Conservation (phyloP, 768 basidiomycete species). For the Calocera cornea region DNA sequence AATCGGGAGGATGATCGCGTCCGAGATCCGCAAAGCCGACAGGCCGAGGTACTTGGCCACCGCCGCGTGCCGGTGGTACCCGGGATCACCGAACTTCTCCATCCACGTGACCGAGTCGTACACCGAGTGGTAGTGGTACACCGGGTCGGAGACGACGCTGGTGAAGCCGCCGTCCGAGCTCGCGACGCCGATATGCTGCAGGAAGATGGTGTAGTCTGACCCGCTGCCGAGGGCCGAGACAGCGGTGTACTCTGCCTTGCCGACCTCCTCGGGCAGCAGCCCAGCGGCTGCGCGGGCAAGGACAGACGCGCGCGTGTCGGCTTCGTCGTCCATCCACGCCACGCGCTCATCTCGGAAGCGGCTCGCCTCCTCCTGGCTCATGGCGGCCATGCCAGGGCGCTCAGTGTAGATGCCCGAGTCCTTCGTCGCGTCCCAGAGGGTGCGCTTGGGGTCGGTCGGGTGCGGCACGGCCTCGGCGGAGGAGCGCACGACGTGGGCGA, state of each 20-base stretch:
- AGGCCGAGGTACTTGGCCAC: conserved; percentile 54
- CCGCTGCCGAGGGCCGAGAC: conserved; percentile 64
- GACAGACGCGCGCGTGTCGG: neutral
- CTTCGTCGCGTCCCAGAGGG: conserved; percentile 64
- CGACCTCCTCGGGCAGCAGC: conserved; percentile 8
- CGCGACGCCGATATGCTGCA: conserved; percentile 54
- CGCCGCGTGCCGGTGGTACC: conserved; percentile 58
- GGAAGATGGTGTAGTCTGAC: conserved; percentile 84
- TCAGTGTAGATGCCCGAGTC: conserved; percentile 44
- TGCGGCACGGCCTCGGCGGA: conserved; percentile 62
- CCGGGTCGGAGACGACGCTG: conserved; percentile 38
- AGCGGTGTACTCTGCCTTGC: conserved; percentile 21
- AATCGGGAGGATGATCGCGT: conserved; percentile 44
- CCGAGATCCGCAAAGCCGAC: conserved; percentile 39
- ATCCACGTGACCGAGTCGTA: conserved; percentile 37
- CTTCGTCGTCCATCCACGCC: conserved; percentile 7
- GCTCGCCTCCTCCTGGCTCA: conserved; percentile 14
- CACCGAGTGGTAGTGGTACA: conserved; percentile 49
- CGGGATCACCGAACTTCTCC: conserved; percentile 60
- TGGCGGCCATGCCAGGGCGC: conserved; percentile 34
- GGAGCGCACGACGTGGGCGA: conserved; percentile 57
- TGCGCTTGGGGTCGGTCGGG: conserved; percentile 46
- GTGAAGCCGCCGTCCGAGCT: conserved; percentile 29
- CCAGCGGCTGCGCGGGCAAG: neutral
- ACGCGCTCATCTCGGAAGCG: conserved; percentile 5